Percentiles rank a stretch among this genome's conserved stretches.
phyloP scores from a whole-genome alignment of 306 rosid genomes.

The Corylus americana region DNA sequence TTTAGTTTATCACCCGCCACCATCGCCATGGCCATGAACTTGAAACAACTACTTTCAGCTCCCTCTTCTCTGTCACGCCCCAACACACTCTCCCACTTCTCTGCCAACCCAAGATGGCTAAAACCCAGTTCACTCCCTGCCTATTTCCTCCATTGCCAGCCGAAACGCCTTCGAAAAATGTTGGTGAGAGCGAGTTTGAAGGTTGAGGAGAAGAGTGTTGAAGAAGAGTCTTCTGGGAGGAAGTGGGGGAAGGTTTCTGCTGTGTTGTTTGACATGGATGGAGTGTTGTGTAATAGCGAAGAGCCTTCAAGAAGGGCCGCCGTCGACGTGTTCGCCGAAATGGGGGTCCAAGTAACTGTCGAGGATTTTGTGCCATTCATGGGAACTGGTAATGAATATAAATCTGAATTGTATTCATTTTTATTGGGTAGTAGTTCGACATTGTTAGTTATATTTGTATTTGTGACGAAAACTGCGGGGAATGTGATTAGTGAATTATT shows the following conservation, averaged over 20 bases:
- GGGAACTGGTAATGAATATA: constrained; percentile 75
- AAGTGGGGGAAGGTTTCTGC: constrained; percentile 92
- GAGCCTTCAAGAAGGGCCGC: constrained; percentile 80
- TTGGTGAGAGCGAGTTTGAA: constrained; percentile 54
- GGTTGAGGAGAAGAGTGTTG: constrained; percentile 54
- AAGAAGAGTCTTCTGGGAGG: constrained; percentile 33
- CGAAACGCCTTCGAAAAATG: constrained; percentile 40
- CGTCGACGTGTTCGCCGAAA: constrained; percentile 79
- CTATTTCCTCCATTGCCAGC: constrained; percentile 43
- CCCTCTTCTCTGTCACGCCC: constrained; percentile 36
- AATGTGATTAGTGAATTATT: constrained; percentile 2
- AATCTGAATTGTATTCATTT: background rate
- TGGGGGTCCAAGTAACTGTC: constrained; percentile 79
- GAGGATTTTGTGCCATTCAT: constrained; percentile 88
- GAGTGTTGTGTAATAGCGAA: constrained; percentile 92
- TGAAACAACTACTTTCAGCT: constrained; percentile 28
- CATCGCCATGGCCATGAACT: background rate
- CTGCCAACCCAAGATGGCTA: constrained; percentile 24
- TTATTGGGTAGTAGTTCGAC: background rate
- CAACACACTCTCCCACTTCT: constrained; percentile 34
- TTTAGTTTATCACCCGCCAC: background rate
- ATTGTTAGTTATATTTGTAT: background rate
- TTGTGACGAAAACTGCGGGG: constrained; percentile 2
- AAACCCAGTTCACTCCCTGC: constrained; percentile 41
- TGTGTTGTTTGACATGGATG: constrained; percentile 95